Conservation (phyloP, 495 filamentous ascomycete species). For the Podospora bellae-mahoneyi region DNA sequence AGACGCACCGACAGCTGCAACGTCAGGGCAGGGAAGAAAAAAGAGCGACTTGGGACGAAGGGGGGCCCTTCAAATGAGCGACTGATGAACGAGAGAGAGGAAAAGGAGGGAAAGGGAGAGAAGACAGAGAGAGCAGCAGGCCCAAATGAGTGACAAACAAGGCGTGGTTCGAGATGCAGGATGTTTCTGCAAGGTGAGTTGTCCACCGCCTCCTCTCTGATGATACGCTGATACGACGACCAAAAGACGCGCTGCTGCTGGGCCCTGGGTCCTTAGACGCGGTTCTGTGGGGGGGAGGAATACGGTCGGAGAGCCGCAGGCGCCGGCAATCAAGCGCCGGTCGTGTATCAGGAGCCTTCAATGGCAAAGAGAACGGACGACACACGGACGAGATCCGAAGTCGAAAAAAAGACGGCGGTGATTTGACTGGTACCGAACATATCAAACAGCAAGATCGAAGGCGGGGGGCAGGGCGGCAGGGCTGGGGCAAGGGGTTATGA, state of each 20-base stretch:
- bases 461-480: not conserved
- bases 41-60: slow-evolving; percentile 18
- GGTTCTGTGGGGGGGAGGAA: not conserved
- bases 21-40: slow-evolving; percentile 6
- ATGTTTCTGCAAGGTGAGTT: slow-evolving; percentile 49
- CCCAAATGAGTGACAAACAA: slow-evolving; percentile 6
- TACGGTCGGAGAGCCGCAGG: slow-evolving; percentile 10
- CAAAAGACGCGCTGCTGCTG: slow-evolving; percentile 1
- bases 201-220: slow-evolving; percentile 36
- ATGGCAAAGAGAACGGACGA: not conserved
- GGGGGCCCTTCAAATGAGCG: not conserved
- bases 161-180: slow-evolving; percentile 33
- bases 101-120: slow-evolving; percentile 11
- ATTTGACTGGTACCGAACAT: not conserved
- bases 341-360: not conserved
- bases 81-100: slow-evolving; percentile 6
- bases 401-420: not conserved
- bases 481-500: not conserved
- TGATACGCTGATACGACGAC: slow-evolving; percentile 9
- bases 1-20: slow-evolving; percentile 3
- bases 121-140: slow-evolving; percentile 22
- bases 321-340: slow-evolving; percentile 1
- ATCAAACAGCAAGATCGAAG: slow-evolving; percentile 1
- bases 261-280: slow-evolving; percentile 9
- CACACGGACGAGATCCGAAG: not conserved